Evolutionary conservation across 768 basidiomycete species (phyloP).

Genomic region (Atractiella rhizophila): DNA sequence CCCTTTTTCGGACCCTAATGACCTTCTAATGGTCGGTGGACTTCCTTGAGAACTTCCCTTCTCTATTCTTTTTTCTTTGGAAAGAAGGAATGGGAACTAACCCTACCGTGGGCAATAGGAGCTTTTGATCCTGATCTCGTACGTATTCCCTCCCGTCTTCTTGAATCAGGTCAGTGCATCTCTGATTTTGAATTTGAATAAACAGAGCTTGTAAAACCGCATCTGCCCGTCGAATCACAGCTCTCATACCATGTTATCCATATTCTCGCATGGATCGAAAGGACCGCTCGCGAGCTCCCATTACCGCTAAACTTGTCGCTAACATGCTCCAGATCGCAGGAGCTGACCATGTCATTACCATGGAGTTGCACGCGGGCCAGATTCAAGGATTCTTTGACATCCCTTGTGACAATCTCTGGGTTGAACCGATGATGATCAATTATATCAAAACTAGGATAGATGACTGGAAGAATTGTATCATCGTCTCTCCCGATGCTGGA

Average conservation of each 20-base stretch:
- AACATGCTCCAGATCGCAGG: conserved; percentile 95
- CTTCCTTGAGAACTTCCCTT: conserved; percentile 6
- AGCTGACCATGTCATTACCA: conserved; percentile 97
- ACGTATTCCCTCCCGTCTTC: neutral
- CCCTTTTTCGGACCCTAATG: conserved; percentile 3
- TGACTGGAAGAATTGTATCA: conserved; percentile 63
- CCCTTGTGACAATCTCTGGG: conserved; percentile 90
- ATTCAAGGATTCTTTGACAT: conserved; percentile 99
- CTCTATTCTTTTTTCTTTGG: too few species aligned
- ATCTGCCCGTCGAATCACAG: conserved; percentile 81
- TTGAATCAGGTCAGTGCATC: neutral
- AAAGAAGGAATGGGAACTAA: too few species aligned
- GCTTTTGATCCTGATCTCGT: conserved; percentile 90
- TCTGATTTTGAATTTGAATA: neutral
- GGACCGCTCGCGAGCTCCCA: conserved; percentile 82
- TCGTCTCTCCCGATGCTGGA: conserved; percentile 91
- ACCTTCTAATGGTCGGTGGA: conserved; percentile 2
- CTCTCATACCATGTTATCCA: conserved; percentile 92
- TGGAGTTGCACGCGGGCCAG: conserved; percentile 92
- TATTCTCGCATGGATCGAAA: conserved; percentile 86
- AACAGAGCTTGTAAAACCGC: conserved; percentile 25
- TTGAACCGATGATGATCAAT: conserved; percentile 77
- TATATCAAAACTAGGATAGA: conserved; percentile 72
- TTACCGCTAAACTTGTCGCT: conserved; percentile 91
- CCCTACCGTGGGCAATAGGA: conserved; percentile 31